Conservation (phyloP, 495 filamentous ascomycete genomes). For the Xylaria palmicola region DNA sequence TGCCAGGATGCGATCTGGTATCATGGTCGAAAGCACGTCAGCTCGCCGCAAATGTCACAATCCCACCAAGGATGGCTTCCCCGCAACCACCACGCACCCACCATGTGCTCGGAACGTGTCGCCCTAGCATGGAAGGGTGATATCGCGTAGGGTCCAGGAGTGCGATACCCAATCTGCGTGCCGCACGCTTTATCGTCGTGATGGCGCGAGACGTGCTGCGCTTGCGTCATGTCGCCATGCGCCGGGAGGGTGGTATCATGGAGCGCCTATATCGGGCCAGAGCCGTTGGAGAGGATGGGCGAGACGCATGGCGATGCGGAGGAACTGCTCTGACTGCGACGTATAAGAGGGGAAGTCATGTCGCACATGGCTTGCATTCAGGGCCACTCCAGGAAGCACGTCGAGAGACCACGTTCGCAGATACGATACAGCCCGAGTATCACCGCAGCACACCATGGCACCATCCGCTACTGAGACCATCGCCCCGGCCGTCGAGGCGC, state of each 20-base stretch:
- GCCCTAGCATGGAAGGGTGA: not conserved
- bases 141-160: not conserved
- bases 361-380: not conserved
- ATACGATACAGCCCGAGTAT: not conserved
- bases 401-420: not conserved
- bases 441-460: constrained; percentile 20
- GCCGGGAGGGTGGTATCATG: not conserved
- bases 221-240: constrained; percentile 2
- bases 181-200: constrained; percentile 4
- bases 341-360: constrained; percentile 1
- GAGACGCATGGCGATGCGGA: not conserved
- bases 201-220: constrained; percentile 11
- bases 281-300: not conserved
- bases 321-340: not conserved
- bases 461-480: constrained; percentile 29
- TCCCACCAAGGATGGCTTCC: not conserved
- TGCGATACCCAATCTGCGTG: not conserved
- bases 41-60: constrained; percentile 9
- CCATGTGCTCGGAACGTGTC: not conserved
- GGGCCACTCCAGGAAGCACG: not conserved
- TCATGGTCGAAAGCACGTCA: constrained; percentile 6
- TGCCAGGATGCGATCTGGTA: not conserved
- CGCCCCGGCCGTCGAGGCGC: constrained; percentile 22
- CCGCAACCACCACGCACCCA: constrained; percentile 12
- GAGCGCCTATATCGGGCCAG: constrained; percentile 6